Base-by-base conservation (phyloP, 2,329 filamentous ascomycete genomes). In the Nannizziopsis arthrosporioides region DNA sequence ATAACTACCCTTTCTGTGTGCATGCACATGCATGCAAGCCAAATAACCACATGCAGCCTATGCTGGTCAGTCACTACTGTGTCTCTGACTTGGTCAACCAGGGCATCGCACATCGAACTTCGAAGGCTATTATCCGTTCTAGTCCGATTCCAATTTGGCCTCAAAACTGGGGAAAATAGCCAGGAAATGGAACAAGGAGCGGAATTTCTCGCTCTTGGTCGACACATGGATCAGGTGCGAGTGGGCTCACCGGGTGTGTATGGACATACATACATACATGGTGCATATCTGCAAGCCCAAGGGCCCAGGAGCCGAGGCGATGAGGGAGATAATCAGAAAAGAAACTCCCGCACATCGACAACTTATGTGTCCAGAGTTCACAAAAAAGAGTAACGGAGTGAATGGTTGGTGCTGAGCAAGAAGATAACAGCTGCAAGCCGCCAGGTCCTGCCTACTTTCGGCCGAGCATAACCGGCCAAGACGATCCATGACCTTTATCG, bases 361-460 rank as follows among this genome's bases (percentile, higher is more conserved):
- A 17, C 14, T 9, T 37, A 17, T 37, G n/a, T 37, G 35, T 17
- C 7, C 22, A 27, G n/a, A 37, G 35, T 43, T 30, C 9, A 12
- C 27, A 17, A 35, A 35, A 35, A 30, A 36, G 14, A 31, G 17
- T 35, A 12, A 32, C 35, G 14, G 12, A 11, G 17, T 30, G 42
- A 31, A 44, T 36, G 42, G 11, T 12, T 10, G 15, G 22, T 19
- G 32, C 35, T 15, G 12, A 12, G 14, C 12, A 14, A 6, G 17
- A 15, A 36, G 34, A 15, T 27, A 27, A 27, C 22, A 27, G 22
- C 22, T 35, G 15, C 18, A 18, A 18, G 12, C 39, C 44, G 44
- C 37, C 44, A 47, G 41, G 41, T 47, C 44, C 14, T 47, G 44
- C 44, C 44, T 46, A 34, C 42, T 8, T 44, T 15, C 5, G 9